phyloP scores from a whole-genome alignment of 495 filamentous ascomycete genomes.

The Penicillium parvum region DNA sequence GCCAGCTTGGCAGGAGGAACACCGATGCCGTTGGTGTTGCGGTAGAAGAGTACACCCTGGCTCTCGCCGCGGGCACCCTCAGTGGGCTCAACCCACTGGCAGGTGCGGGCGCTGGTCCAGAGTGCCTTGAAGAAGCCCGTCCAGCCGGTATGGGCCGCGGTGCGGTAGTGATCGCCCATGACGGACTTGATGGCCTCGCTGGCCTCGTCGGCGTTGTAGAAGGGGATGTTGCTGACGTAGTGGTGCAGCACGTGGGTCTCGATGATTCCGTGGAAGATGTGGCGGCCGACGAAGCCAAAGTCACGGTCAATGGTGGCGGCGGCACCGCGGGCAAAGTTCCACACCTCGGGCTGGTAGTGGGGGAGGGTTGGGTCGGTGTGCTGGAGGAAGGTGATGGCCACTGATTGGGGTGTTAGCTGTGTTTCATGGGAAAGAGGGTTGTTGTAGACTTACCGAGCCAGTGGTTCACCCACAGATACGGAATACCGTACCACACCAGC shows the following conservation, averaged over 20 bases:
- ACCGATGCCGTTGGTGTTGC: conserved; percentile 69
- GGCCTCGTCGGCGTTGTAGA: conserved; percentile 59
- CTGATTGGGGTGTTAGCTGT: conserved; percentile 23
- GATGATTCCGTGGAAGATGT: conserved; percentile 58
- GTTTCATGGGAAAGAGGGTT: background rate
- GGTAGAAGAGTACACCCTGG: conserved; percentile 53
- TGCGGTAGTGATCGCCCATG: conserved; percentile 55
- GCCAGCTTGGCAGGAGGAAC: conserved; percentile 52
- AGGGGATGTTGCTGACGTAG: conserved; percentile 58
- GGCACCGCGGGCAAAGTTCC: conserved; percentile 56
- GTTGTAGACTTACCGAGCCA: conserved; percentile 64
- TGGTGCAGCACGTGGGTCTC: conserved; percentile 60
- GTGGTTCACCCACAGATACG: conserved; percentile 98
- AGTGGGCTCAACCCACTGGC: conserved; percentile 59
- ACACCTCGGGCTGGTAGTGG: conserved; percentile 51
- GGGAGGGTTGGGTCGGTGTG: conserved; percentile 58
- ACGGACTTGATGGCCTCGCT: conserved; percentile 55
- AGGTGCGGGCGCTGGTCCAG: conserved; percentile 48
- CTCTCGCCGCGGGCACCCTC: conserved; percentile 57
- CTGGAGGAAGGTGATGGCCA: conserved; percentile 59
- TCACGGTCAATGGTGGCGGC: conserved; percentile 59
- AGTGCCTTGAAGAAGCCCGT: conserved; percentile 52
- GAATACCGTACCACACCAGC: conserved; percentile 87
- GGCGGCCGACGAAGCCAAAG: conserved; percentile 55
- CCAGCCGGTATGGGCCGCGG: conserved; percentile 47